Conservation (phyloP, 129 eudicot genomes). For the Flaveria robusta region DNA sequence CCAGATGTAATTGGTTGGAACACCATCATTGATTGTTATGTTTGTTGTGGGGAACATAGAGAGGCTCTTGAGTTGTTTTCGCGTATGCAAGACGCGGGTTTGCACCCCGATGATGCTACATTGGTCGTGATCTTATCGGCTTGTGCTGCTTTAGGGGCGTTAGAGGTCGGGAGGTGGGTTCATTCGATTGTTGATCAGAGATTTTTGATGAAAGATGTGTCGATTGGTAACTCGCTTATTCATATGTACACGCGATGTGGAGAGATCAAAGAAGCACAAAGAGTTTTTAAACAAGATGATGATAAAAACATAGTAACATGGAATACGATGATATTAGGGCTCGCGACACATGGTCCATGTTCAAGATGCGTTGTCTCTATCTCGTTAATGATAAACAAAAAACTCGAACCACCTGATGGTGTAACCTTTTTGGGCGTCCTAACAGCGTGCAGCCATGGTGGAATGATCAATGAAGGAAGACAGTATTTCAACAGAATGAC, state of each 20-base stretch:
- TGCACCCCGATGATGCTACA: conserved; percentile 49
- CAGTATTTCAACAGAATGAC: conserved; percentile 40
- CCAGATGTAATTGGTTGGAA: conserved; percentile 55
- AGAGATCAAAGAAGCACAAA: conserved; percentile 41
- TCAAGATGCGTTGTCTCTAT: conserved; percentile 37
- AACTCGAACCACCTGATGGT: conserved; percentile 30
- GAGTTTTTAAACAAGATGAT: conserved; percentile 29
- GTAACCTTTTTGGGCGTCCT: conserved; percentile 53
- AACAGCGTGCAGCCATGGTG: conserved; percentile 64
- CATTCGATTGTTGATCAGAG: conserved; percentile 26
- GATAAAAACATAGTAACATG: conserved; percentile 48
- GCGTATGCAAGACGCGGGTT: conserved; percentile 31
- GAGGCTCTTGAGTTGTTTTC: conserved; percentile 43
- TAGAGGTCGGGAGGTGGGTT: conserved; percentile 49
- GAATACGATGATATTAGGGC: conserved; percentile 52
- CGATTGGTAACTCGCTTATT: conserved; percentile 42
- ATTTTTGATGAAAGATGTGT: conserved; percentile 18
- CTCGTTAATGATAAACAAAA: conserved; percentile 38
- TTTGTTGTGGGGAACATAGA: conserved; percentile 38
- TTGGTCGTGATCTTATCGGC: conserved; percentile 46
- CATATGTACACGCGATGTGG: conserved; percentile 63
- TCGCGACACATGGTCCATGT: conserved; percentile 46
- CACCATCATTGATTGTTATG: conserved; percentile 49
- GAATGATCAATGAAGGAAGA: conserved; percentile 53
- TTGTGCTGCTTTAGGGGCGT: conserved; percentile 45